Conservation (phyloP, 192 early-diverging fungal genomes). For the Rhizoclosmatium sp. region DNA sequence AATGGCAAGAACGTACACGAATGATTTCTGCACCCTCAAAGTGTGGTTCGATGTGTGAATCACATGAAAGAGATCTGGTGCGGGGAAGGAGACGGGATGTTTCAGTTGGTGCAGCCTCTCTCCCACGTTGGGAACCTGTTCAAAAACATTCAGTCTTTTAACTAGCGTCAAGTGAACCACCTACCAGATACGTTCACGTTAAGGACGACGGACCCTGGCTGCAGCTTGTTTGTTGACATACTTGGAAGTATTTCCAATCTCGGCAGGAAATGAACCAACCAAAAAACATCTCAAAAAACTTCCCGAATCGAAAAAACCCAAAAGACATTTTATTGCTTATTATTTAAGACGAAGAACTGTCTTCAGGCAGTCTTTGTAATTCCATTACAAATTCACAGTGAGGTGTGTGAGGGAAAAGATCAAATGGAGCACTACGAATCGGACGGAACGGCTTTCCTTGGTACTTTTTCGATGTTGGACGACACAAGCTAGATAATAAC, state of each 20-base stretch:
- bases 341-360: no score
- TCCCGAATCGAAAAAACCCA: no score
- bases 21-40: slow-evolving; percentile 48
- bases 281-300: no score
- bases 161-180: no score
- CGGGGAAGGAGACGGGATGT: neutral
- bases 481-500: slow-evolving; percentile 61
- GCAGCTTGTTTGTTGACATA: no score
- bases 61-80: neutral
- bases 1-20: slow-evolving; percentile 25
- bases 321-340: no score
- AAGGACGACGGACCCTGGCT: no score
- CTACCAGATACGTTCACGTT: no score
- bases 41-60: slow-evolving; percentile 44
- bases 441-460: slow-evolving; percentile 69
- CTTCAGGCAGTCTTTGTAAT: slow-evolving; percentile 40
- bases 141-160: no score
- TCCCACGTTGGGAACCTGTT: no score
- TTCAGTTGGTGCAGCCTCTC: neutral
- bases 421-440: slow-evolving; percentile 64
- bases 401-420: slow-evolving; percentile 80
- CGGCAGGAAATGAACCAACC: no score
- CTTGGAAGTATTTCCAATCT: no score
- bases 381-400: slow-evolving; percentile 75
- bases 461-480: slow-evolving; percentile 70